These are phyloP conservation scores for Lodderomyces parapsilosis DNA, from an alignment of 1,139 yeast genomes.

Conservation along the genomic window DNA sequence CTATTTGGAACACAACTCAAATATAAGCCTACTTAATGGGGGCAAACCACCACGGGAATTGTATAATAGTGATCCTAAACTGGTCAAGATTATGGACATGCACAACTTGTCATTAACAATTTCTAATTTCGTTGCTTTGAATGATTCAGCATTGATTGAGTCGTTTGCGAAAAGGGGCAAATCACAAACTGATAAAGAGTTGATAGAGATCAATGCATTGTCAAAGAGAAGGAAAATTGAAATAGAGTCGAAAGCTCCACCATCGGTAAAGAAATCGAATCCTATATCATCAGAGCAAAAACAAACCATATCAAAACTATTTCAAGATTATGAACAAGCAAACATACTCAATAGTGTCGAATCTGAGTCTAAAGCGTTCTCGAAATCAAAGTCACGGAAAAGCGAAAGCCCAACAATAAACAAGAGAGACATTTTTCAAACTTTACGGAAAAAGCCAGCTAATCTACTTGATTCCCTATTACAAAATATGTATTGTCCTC, in stretches of 20 bases:
- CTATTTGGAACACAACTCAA: conserved; percentile 24
- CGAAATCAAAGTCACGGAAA: neutral
- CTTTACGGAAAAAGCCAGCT: conserved; percentile 15
- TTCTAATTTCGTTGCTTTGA: conserved; percentile 50
- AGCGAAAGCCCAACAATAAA: neutral
- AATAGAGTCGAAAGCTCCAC: neutral
- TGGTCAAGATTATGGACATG: conserved; percentile 45
- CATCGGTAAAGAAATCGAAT: conserved; percentile 4
- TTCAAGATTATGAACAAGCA: conserved; percentile 8
- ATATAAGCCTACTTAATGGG: conserved; percentile 23
- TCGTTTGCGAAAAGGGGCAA: conserved; percentile 36
- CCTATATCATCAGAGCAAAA: conserved; percentile 13
- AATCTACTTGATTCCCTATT: conserved; percentile 18
- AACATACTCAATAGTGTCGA: neutral
- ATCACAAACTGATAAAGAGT: conserved; percentile 16
- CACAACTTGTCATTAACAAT: conserved; percentile 50
- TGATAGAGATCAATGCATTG: conserved; percentile 20
- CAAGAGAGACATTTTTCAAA: conserved; percentile 21
- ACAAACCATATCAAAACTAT: conserved; percentile 17
- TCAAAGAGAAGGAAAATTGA: conserved; percentile 5
- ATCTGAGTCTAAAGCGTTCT: neutral
- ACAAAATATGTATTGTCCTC: conserved; percentile 22
- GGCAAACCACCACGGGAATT: conserved; percentile 40
- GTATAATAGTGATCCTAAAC: conserved; percentile 16
- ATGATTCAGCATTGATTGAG: conserved; percentile 46